phyloP scores from a whole-genome alignment of 352 stramenopile species.

The Pythium phragmitis region DNA sequence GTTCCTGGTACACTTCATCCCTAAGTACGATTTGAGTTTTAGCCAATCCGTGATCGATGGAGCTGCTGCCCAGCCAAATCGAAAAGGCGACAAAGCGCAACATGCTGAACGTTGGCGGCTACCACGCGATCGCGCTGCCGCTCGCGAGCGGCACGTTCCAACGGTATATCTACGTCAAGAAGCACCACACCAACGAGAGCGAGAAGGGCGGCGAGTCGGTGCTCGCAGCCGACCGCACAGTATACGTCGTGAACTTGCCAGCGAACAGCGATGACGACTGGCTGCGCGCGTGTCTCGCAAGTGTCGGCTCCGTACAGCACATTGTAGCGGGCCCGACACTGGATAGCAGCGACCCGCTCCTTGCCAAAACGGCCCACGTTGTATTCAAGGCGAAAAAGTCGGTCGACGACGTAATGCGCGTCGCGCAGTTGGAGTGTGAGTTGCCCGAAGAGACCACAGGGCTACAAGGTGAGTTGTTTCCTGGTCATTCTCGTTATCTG shows the following conservation, averaged over 20 bases:
- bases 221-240: conserved; percentile 61
- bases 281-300: conserved; percentile 50
- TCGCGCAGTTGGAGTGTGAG: conserved; percentile 38
- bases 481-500: neutral
- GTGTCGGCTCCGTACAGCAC: conserved; percentile 63
- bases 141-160: conserved; percentile 56
- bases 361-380: conserved; percentile 53
- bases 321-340: conserved; percentile 33
- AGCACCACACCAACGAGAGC: conserved; percentile 54
- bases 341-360: conserved; percentile 24
- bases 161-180: conserved; percentile 78
- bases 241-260: conserved; percentile 78
- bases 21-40: conserved; percentile 15
- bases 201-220: conserved; percentile 38
- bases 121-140: conserved; percentile 74
- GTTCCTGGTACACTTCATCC: neutral
- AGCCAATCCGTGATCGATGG: conserved; percentile 7
- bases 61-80: conserved; percentile 23
- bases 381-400: conserved; percentile 72
- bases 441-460: conserved; percentile 27
- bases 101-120: conserved; percentile 47
- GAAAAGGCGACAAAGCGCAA: conserved; percentile 9
- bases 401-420: conserved; percentile 52
- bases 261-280: conserved; percentile 42
- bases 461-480: conserved; percentile 31